Evolutionary conservation across 2,329 filamentous ascomycete species (phyloP).

Genomic region (Aspergillus sp.): DNA sequence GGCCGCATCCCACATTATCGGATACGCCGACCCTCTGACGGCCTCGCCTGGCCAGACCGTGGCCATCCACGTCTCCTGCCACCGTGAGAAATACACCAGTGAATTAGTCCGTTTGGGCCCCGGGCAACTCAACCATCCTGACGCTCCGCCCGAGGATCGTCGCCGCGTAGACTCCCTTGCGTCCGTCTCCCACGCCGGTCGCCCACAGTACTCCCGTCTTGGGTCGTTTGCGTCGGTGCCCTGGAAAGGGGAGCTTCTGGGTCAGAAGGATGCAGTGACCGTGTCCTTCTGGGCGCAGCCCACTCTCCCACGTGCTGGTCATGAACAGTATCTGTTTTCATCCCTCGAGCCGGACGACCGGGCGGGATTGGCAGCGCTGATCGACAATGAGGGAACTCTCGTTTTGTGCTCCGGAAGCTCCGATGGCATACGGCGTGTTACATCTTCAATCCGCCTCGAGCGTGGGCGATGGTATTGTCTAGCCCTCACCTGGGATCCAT

Average conservation of each 20-base stretch:
- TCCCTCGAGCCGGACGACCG: not conserved
- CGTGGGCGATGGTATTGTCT: not conserved
- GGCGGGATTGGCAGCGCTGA: not conserved
- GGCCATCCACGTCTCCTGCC: slow-evolving; percentile 1
- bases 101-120: not conserved
- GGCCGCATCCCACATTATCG: slow-evolving; percentile 5
- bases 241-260: not conserved
- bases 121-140: not conserved
- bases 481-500: not conserved
- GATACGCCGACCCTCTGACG: slow-evolving; percentile 6
- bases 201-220: not conserved
- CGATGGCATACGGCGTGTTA: not conserved
- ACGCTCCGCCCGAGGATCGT: not conserved
- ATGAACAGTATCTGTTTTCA: not conserved
- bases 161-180: not conserved
- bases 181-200: not conserved
- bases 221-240: not conserved
- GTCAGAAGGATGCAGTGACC: not conserved
- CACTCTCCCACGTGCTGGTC: not conserved
- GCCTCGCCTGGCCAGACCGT: slow-evolving; percentile 1
- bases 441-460: not conserved
- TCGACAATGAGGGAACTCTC: not conserved
- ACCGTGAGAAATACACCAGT: not conserved
- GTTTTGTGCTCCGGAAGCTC: not conserved
- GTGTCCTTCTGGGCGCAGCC: not conserved